Conservation (phyloP, 768 basidiomycete species). For the Pulveroboletus sp. region DNA sequence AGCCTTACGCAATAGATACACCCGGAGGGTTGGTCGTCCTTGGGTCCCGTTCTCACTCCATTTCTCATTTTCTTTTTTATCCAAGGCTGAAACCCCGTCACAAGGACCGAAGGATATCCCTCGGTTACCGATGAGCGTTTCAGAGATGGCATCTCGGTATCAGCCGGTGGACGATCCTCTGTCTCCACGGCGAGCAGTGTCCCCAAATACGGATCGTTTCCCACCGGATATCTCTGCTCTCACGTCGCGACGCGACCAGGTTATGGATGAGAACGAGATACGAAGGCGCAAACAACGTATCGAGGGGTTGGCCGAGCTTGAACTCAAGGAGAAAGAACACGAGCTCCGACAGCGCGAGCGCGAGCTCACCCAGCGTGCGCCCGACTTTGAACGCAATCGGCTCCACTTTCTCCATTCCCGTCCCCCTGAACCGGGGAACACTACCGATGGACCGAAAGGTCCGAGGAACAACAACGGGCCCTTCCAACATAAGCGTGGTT, state of each 20-base stretch:
- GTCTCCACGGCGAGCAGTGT: constrained; percentile 38
- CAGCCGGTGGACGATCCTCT: constrained; percentile 40
- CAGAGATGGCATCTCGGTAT: constrained; percentile 59
- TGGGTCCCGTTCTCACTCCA: neutral
- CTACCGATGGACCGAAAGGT: constrained; percentile 29
- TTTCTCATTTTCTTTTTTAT: constrained; percentile 4
- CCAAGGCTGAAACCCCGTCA: constrained; percentile 47
- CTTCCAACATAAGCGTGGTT: constrained; percentile 27
- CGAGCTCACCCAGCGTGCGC: constrained; percentile 48
- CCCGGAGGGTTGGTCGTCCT: constrained; percentile 43
- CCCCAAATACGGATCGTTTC: constrained; percentile 31
- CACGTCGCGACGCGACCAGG: constrained; percentile 15
- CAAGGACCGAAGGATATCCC: constrained; percentile 60
- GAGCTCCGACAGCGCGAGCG: constrained; percentile 49
- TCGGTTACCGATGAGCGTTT: constrained; percentile 58
- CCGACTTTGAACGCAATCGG: constrained; percentile 57
- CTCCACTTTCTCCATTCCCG: constrained; percentile 36
- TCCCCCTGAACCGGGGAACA: constrained; percentile 21
- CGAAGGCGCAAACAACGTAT: constrained; percentile 37
- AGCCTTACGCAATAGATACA: constrained; percentile 62
- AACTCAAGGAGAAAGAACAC: constrained; percentile 52
- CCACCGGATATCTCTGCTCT: constrained; percentile 20
- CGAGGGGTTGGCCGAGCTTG: constrained; percentile 49
- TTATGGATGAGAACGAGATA: constrained; percentile 22
- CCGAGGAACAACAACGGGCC: constrained; percentile 18